Percentiles rank a stretch among this genome's conserved stretches.
These are phyloP conservation scores for Nyssa sinensis DNA, from an alignment of 148 eudicot species.

Conservation along the genomic window DNA sequence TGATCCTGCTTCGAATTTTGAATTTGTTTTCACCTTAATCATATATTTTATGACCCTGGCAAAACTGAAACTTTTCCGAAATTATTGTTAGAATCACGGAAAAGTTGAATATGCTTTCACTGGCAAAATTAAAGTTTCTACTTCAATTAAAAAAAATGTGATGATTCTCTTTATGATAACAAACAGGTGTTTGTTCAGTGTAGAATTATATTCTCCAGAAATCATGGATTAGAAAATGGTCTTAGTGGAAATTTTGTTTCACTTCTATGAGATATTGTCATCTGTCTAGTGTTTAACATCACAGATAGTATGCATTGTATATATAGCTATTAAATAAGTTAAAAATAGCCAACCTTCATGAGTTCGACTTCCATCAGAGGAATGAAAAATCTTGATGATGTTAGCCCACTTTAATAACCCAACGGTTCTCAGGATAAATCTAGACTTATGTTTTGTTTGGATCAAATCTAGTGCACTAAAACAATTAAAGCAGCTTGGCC, in stretches of 20 bases:
- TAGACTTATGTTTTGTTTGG: too few relatives aligned
- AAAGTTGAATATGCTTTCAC: neutral
- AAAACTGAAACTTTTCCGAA: neutral
- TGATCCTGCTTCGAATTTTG: neutral
- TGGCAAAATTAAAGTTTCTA: neutral
- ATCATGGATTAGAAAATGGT: too few relatives aligned
- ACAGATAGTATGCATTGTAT: too few relatives aligned
- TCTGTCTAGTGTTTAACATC: neutral
- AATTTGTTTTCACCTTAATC: neutral
- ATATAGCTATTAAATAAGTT: too few relatives aligned
- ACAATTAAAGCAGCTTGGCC: too few relatives aligned
- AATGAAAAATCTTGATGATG: too few relatives aligned
- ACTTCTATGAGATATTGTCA: neutral
- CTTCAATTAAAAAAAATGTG: neutral
- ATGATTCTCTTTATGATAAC: too few relatives aligned
- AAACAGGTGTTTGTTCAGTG: neutral
- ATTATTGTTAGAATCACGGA: neutral
- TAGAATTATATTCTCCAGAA: neutral
- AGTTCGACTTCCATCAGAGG: too few relatives aligned
- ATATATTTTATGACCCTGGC: neutral
- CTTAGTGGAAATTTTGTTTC: neutral
- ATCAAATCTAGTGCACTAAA: too few relatives aligned
- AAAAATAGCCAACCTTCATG: too few relatives aligned
- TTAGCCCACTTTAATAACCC: too few relatives aligned
- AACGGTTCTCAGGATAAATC: too few relatives aligned